Base-by-base conservation (phyloP, 164 flowering plant species). In the Protea cynaroides region DNA sequence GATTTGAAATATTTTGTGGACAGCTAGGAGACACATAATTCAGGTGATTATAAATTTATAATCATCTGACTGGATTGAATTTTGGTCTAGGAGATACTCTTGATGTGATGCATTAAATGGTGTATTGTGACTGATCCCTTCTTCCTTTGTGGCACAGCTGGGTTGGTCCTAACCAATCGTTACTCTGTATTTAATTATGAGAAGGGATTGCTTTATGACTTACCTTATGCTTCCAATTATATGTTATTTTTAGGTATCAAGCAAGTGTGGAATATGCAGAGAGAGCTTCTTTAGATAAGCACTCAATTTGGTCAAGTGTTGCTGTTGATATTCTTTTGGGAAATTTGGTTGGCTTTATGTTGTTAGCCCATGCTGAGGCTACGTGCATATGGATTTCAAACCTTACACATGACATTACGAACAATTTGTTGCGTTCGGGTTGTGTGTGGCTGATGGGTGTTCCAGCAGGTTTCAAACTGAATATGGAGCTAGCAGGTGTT, bases 361-460 rank as follows among this genome's bases (percentile, higher is more conserved):
- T 92, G 58, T 69, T 89, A 69, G 59, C 38, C 63, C 72, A 82
- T 65, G 70, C 77, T 52, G 84, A 86, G 63, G 62, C 78, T 44
- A 69, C 64, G 58, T 73, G 76, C 69, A 53, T 65, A 9, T 88
- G 79, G 86, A 29, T 86, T 78, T 71, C 74, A 57, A 70, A 69
- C 66, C 70, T 84, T 49, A 67, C 77, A 19, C 72, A 43, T 52
- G 79, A 75, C 52, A 56, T 88, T 52, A 88, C 87, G n/a, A 84
- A 92, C 70, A 76, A 75, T 72, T 66, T 85, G 56, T 71, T 90
- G 77, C 91, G 97, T 15, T 78, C 84, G 0, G 97, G 99, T 57
- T 95, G 92, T 79, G 98, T 87, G 65, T 92, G 97, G 97, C 81
- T 92, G 70, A 95, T 95, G 98, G 99, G 97, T 69, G 86, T 83